A percentile compares a stretch with the other conserved stretches of the same genome.
Evolutionary conservation across 2,329 filamentous ascomycete species (phyloP).

Genomic region (Coniochaeta sp.): DNA sequence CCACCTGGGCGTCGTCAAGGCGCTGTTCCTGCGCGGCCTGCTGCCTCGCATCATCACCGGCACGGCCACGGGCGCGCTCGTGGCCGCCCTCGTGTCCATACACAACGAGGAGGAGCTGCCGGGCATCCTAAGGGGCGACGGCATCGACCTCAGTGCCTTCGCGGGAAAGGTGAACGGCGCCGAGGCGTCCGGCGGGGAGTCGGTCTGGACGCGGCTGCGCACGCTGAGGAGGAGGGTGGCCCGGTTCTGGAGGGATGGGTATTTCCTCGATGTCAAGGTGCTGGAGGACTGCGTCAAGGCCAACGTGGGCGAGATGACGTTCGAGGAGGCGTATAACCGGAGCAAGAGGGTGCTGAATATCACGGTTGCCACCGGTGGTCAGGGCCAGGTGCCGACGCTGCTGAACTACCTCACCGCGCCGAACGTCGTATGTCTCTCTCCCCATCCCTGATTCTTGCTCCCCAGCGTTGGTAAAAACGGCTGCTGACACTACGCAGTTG

Average conservation of each 20-base stretch:
- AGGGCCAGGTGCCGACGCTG: constrained; percentile 71
- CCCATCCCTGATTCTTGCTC: too few relatives aligned
- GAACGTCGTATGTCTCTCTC: constrained; percentile 61
- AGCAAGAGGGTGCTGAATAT: constrained; percentile 89
- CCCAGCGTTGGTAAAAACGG: too few relatives aligned
- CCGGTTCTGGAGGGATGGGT: constrained; percentile 68
- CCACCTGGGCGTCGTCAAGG: constrained; percentile 85
- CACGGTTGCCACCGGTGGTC: constrained; percentile 70
- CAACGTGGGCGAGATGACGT: constrained; percentile 84
- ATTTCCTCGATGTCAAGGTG: constrained; percentile 75
- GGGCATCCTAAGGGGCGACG: constrained; percentile 66
- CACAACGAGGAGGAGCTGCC: constrained; percentile 82
- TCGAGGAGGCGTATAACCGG: constrained; percentile 82
- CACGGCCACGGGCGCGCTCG: constrained; percentile 82
- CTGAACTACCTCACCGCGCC: constrained; percentile 91
- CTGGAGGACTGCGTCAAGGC: constrained; percentile 77
- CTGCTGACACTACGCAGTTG: constrained; percentile 38
- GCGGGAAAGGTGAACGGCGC: constrained; percentile 30
- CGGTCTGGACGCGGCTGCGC: constrained; percentile 35
- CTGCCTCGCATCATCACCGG: constrained; percentile 87
- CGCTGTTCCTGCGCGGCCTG: constrained; percentile 70
- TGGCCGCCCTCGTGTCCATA: constrained; percentile 80
- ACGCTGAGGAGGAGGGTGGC: constrained; percentile 60
- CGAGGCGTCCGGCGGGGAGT: constrained; percentile 21
- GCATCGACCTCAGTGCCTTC: constrained; percentile 79